These are phyloP conservation scores for Dactylorhiza incarnata DNA, from an alignment of 106 monocot genomes.

Conservation along the genomic window DNA sequence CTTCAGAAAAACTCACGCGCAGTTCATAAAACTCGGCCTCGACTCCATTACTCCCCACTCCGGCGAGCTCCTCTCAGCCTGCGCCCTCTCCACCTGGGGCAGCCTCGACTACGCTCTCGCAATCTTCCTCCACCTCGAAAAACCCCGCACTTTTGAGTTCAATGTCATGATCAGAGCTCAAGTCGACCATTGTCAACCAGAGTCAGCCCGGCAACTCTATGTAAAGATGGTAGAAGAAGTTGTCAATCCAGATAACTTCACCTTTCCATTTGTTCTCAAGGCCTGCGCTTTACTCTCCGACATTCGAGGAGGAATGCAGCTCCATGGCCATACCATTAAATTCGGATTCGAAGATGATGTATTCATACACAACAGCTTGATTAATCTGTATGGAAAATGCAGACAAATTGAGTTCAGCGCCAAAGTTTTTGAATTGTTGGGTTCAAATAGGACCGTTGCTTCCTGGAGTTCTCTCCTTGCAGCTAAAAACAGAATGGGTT, in stretches of 20 bases:
- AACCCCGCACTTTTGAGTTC: slow-evolving; percentile 46
- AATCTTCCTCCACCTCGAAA: slow-evolving; percentile 40
- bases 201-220: slow-evolving; percentile 35
- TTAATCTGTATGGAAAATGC: slow-evolving; percentile 77
- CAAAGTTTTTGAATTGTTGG: slow-evolving; percentile 45
- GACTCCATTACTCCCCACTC: slow-evolving; percentile 20
- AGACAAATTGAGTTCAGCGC: slow-evolving; percentile 26
- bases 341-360: slow-evolving; percentile 38
- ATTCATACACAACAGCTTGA: slow-evolving; percentile 56
- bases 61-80: slow-evolving; percentile 46
- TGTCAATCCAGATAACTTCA: slow-evolving; percentile 52
- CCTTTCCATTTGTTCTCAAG: slow-evolving; percentile 69
- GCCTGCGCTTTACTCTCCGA: slow-evolving; percentile 42
- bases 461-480: slow-evolving; percentile 69
- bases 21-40: slow-evolving; percentile 57
- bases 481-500: slow-evolving; percentile 26
- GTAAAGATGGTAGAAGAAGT: slow-evolving; percentile 34
- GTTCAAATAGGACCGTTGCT: slow-evolving; percentile 25
- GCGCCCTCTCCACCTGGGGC: slow-evolving; percentile 59
- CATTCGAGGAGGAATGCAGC: slow-evolving; percentile 33
- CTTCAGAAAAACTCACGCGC: slow-evolving; percentile 67
- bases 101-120: slow-evolving; percentile 56
- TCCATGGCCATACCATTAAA: slow-evolving; percentile 52
- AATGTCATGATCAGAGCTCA: slow-evolving; percentile 65
- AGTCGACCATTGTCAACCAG: slow-evolving; percentile 27